Conservation (phyloP, 345 rosid genomes). For the Schrenkiella parvula region DNA sequence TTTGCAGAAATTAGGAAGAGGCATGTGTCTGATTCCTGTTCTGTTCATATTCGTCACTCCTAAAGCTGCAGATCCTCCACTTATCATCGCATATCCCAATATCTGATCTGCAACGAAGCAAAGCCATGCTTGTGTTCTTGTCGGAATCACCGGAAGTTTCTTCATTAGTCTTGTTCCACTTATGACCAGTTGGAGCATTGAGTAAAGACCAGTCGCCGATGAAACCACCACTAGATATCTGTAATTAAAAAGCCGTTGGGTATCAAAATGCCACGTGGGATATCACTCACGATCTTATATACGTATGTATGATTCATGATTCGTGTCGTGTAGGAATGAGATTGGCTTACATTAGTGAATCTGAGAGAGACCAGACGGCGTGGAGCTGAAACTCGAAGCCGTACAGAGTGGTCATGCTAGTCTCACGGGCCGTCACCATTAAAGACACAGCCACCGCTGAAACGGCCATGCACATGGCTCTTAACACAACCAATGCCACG, state of each 20-base stretch:
- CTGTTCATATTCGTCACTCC: slow-evolving; percentile 81
- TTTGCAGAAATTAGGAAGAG: slow-evolving; percentile 82
- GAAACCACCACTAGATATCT: slow-evolving; percentile 75
- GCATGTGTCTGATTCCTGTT: slow-evolving; percentile 66
- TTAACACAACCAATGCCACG: slow-evolving; percentile 36
- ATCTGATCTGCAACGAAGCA: slow-evolving; percentile 73
- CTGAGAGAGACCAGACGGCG: slow-evolving; percentile 78
- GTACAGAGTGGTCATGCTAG: slow-evolving; percentile 50
- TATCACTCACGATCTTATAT: no score
- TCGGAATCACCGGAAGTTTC: slow-evolving; percentile 45
- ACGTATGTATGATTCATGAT: no score
- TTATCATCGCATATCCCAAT: slow-evolving; percentile 58
- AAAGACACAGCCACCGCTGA: slow-evolving; percentile 48
- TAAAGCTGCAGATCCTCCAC: slow-evolving; percentile 80
- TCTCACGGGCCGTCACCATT: slow-evolving; percentile 71
- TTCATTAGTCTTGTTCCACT: slow-evolving; percentile 44
- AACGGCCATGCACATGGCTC: slow-evolving; percentile 51
- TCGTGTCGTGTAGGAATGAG: no score
- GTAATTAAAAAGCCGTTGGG: neutral
- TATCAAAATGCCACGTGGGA: neutral
- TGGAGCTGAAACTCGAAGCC: slow-evolving; percentile 59
- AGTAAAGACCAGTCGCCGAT: slow-evolving; percentile 53
- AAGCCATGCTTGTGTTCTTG: slow-evolving; percentile 74
- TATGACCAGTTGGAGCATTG: slow-evolving; percentile 50
- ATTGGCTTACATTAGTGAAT: slow-evolving; percentile 61